Evolutionary conservation across 1,284 basidiomycete genomes (phyloP).

Genomic region (Sporisorium scitamineum): DNA sequence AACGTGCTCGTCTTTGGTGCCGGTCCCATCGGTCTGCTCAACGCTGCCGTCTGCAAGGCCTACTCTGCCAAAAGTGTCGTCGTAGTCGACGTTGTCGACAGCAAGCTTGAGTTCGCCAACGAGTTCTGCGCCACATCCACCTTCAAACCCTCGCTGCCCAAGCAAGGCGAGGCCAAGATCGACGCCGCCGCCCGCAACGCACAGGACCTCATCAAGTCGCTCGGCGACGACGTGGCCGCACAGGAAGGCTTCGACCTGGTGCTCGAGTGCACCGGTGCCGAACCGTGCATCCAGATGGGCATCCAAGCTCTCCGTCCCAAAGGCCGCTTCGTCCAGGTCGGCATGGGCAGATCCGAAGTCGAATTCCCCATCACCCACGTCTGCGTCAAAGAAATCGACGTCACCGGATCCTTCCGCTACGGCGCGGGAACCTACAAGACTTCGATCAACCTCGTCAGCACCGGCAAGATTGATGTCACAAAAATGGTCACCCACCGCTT

Average conservation of each 20-base stretch:
- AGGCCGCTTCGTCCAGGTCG: constrained; percentile 73
- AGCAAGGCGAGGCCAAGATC: constrained; percentile 58
- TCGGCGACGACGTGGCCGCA: constrained; percentile 71
- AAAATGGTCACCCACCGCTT: constrained; percentile 75
- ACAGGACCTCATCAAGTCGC: constrained; percentile 69
- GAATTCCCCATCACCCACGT: constrained; percentile 71
- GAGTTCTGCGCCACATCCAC: constrained; percentile 86
- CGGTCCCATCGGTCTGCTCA: constrained; percentile 90
- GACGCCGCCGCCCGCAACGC: constrained; percentile 73
- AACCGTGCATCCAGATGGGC: constrained; percentile 67
- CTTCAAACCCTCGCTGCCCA: constrained; percentile 74
- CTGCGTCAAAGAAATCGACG: constrained; percentile 54
- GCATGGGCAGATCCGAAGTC: constrained; percentile 70
- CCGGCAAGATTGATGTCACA: constrained; percentile 73
- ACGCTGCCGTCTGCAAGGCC: constrained; percentile 91
- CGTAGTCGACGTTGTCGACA: constrained; percentile 78
- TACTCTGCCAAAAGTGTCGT: constrained; percentile 69
- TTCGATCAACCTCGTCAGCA: constrained; percentile 73
- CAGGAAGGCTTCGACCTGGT: constrained; percentile 74
- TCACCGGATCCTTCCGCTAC: constrained; percentile 80
- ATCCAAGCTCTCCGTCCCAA: constrained; percentile 53
- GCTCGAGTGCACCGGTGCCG: constrained; percentile 74
- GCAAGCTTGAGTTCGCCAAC: constrained; percentile 87
- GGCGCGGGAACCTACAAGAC: constrained; percentile 79
- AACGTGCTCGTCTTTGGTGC: constrained; percentile 78